Percentiles rank a stretch among this genome's conserved stretches.
These are phyloP conservation scores for Orbilia ellipsospora DNA, from an alignment of 2,329 filamentous ascomycete species.

Conservation along the genomic window DNA sequence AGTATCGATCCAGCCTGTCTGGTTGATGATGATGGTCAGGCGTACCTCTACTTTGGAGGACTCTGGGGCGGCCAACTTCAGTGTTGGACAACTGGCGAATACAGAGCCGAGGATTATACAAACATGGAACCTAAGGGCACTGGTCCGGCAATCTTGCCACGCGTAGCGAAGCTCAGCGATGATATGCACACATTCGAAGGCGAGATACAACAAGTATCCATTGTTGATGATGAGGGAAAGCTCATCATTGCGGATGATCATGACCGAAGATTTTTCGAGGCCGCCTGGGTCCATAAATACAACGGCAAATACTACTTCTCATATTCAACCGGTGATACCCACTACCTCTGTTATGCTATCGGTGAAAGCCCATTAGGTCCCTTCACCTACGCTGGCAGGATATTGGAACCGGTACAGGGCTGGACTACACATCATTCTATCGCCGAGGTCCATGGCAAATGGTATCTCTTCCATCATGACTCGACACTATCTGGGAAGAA, in stretches of 20 bases:
- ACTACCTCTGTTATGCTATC: constrained; percentile 77
- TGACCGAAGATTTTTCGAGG: constrained; percentile 81
- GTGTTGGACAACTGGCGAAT: constrained; percentile 74
- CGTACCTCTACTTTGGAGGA: constrained; percentile 80
- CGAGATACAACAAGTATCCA: constrained; percentile 71
- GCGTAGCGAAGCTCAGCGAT: constrained; percentile 72
- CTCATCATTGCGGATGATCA: constrained; percentile 75
- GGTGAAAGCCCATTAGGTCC: constrained; percentile 74
- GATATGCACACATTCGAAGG: constrained; percentile 74
- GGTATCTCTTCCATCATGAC: constrained; percentile 83
- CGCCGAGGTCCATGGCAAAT: constrained; percentile 76
- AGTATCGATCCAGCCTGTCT: constrained; percentile 82
- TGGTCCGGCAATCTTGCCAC: constrained; percentile 72
- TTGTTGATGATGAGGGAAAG: constrained; percentile 73
- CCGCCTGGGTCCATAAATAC: constrained; percentile 81
- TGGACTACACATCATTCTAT: constrained; percentile 87
- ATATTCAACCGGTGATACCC: constrained; percentile 82
- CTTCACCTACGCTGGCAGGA: constrained; percentile 76
- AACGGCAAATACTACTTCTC: constrained; percentile 77
- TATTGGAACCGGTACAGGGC: constrained; percentile 79
- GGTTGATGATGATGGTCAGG: constrained; percentile 74
- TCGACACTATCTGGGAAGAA: constrained; percentile 76
- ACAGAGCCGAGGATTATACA: constrained; percentile 68
- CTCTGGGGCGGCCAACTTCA: constrained; percentile 85
- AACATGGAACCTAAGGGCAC: constrained; percentile 71